phyloP scores from a whole-genome alignment of 1,284 basidiomycete species.

The Microbotryum lychnidis-dioicae region DNA sequence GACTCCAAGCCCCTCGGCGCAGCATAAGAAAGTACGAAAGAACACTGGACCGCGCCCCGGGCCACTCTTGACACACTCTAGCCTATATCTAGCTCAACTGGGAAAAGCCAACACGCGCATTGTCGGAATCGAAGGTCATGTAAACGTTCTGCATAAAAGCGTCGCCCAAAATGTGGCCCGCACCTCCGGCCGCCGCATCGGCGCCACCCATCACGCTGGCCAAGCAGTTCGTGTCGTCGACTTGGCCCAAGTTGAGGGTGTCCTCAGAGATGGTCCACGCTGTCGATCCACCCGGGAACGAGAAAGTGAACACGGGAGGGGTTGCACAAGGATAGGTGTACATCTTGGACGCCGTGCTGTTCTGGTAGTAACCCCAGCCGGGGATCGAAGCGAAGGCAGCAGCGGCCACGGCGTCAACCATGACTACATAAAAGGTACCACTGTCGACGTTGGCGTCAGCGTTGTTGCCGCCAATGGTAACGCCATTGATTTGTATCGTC shows the following conservation, averaged over 20 bases:
- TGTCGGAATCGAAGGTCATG: conserved; percentile 42
- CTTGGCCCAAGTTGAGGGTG: conserved; percentile 31
- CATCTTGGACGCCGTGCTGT: too few relatives aligned
- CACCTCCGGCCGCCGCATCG: conserved; percentile 34
- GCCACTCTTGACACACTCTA: too few relatives aligned
- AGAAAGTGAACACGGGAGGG: conserved; percentile 38
- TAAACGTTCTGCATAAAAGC: conserved; percentile 36
- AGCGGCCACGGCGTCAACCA: too few relatives aligned
- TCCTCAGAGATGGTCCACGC: conserved; percentile 20
- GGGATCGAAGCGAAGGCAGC: conserved; percentile 17
- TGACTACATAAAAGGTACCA: too few relatives aligned
- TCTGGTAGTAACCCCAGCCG: conserved; percentile 36
- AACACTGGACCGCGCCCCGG: too few relatives aligned
- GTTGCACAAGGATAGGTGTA: conserved; percentile 36
- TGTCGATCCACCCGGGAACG: conserved; percentile 28
- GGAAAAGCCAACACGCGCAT: conserved; percentile 43
- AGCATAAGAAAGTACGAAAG: too few relatives aligned
- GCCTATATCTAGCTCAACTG: too few relatives aligned
- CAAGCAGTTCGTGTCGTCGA: conserved; percentile 16
- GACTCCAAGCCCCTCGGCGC: too few relatives aligned
- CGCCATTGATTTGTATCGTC: too few relatives aligned
- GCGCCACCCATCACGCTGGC: conserved; percentile 37
- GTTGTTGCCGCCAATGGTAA: too few relatives aligned
- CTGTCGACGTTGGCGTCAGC: too few relatives aligned
- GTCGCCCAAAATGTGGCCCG: conserved; percentile 43